Base-by-base conservation (phyloP, 306 rosid species). In the Prunus dulcis region DNA sequence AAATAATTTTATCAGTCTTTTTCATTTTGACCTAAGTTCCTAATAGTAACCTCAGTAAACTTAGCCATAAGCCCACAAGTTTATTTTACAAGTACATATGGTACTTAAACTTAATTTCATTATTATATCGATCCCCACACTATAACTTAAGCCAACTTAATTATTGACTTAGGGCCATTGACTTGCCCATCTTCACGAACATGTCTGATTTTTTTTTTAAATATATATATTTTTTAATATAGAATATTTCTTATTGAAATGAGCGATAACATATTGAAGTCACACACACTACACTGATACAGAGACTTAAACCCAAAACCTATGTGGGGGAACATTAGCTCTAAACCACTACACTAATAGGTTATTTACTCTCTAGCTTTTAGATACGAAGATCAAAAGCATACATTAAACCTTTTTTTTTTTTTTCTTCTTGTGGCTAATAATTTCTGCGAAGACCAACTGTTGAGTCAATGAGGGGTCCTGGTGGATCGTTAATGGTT, bases 41-140 rank as follows among this genome's bases (percentile, higher is more conserved):
- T 19, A 11, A 30, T 3, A 52, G 7, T 27, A 27, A 70, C 63
- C 34, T 52, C 34, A 13, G 66, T n/a, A 53, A 12, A 71, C 10
- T 30, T 6, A 23, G 38, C 38, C 38, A 34, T 17, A 9, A 56
- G 32, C 11, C 2, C 19, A 25, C 60, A 75, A 68, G 47, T 78
- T 72, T 25, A 68, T 56, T 78, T 72, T 25, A 60, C 64, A 60
- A 17, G 30, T 62, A 58, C 49, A 28, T 67, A 78, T 78, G 84
- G 82, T 56, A 65, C 64, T 76, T 49, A 46, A 72, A 81, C 22
- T 56, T 5, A 56, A 4, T 56, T 64, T 80, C 64, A 71, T 17
- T 38, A 38, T 38, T 38, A 55, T 73, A 77, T 64, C 73, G 58
- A 55, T 78, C 79, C 83, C 86, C 81, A 87, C 85, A 63, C 82